Base-by-base conservation (phyloP, 2,329 filamentous ascomycete species). In the Grosmannia penicillata region DNA sequence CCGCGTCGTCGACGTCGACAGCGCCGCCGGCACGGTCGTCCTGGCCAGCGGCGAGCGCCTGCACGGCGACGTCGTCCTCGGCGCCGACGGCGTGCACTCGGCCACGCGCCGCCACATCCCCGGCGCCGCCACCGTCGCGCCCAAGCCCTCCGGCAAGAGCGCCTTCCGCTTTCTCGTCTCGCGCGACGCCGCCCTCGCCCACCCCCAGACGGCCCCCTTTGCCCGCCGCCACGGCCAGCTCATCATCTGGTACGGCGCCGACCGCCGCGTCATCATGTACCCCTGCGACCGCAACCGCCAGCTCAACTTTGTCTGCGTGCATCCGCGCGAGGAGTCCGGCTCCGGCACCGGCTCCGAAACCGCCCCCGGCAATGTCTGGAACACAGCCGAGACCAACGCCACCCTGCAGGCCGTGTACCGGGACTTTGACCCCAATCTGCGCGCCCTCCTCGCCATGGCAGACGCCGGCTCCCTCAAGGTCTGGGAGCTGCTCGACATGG, bases 401-500 rank as follows among this genome's bases (percentile, higher is more conserved):
- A 45, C 56, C 6, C 46, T 68, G 1, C 51, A 62, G 1, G 51
- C 58, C 13, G 55, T 56, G 4, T 60, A 61, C 50, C 25, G 58
- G 8, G 54, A 59, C 14, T 73, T 70, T 40, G 56, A 60, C 30
- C 57, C 60, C 0, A 49, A 50, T 2, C 46, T 70, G 0, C 48
- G 53, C 9, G 53, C 57, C 8, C 44, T 70, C 2, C 45, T 69
- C 4, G 46, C 45, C 5, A 64, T 65, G 45, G 64, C 57, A 0
- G 60, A 66, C n/a, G 53, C 59, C 0, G 49, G 56, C 0, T 58
- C 57, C 1, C 48, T 76, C 17, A 73, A 68, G 39, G 56, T 73
- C 1, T 79, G 72, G 73, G 65, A 63, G 18, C 53, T 79, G 2
- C 51, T 76, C 4, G 78, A 82, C 45, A 39, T 79, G 70, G 64